Percentiles rank a stretch among this genome's conserved stretches.
Evolutionary conservation across 805 yeast species (phyloP).

Genomic region (Schwanniomyces pseudopolymorphus): DNA sequence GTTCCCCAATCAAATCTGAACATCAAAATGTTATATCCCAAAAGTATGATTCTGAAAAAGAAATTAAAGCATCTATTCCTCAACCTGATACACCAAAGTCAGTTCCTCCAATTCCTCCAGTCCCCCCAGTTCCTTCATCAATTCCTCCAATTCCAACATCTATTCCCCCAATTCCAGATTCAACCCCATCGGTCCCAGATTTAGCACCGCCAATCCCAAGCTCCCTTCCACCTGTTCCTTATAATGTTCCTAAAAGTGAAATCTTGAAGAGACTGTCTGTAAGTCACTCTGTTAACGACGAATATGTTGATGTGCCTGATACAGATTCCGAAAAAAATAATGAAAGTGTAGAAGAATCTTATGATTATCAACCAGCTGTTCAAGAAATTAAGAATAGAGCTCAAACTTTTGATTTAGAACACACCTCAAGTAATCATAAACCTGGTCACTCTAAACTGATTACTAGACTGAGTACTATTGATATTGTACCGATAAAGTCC

Average conservation of each 20-base stretch:
- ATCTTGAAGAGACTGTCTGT: not conserved
- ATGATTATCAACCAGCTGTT: not conserved
- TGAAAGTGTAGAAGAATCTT: not conserved
- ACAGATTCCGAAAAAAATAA: not conserved
- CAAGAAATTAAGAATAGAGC: not conserved
- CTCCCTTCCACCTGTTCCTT: not conserved
- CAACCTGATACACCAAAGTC: slow-evolving; percentile 6
- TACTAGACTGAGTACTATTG: not conserved
- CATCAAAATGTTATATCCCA: slow-evolving; percentile 10
- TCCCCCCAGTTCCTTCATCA: slow-evolving; percentile 10
- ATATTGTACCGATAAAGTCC: slow-evolving; percentile 6
- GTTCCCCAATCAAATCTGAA: slow-evolving; percentile 14
- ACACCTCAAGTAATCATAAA: not conserved
- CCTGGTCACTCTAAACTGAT: not conserved
- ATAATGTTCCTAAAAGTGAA: not conserved
- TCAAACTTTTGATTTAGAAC: not conserved
- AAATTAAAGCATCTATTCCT: not conserved
- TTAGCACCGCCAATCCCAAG: slow-evolving; percentile 7
- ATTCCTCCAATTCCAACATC: slow-evolving; percentile 17
- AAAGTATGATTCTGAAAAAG: not conserved
- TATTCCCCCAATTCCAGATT: slow-evolving; percentile 7
- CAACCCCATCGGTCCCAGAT: slow-evolving; percentile 8
- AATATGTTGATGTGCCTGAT: not conserved
- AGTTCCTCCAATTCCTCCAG: slow-evolving; percentile 11
- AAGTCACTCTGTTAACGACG: not conserved